Conservation (phyloP, 2,329 filamentous ascomycete species). For the Neonectria ditissima region DNA sequence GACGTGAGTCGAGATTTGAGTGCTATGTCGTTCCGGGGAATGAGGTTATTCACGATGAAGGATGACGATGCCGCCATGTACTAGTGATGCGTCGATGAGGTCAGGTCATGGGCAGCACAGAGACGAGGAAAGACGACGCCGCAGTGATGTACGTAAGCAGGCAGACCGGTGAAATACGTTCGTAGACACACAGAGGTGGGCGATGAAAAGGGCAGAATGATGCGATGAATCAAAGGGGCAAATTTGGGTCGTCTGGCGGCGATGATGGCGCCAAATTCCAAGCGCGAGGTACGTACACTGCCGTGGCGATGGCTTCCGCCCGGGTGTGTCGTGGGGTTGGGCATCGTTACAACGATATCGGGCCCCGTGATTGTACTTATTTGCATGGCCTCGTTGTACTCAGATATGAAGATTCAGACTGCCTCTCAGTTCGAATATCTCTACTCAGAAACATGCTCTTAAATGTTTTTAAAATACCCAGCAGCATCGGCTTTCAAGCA, state of each 20-base stretch:
- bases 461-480: not conserved
- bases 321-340: not conserved
- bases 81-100: not conserved
- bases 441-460: no score
- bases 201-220: constrained; percentile 2
- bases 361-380: constrained; percentile 17
- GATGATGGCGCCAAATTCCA: constrained; percentile 1
- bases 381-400: constrained; percentile 16
- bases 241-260: constrained; percentile 1
- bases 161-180: not conserved
- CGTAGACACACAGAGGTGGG: not conserved
- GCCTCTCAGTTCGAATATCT: not conserved
- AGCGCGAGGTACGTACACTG: constrained; percentile 6
- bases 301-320: constrained; percentile 5
- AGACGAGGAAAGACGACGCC: not conserved
- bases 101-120: not conserved
- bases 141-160: not conserved
- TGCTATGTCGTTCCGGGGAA: not conserved
- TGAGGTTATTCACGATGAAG: not conserved
- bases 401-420: not conserved
- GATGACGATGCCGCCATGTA: not conserved
- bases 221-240: constrained; percentile 17
- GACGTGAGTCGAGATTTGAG: not conserved
- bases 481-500: not conserved
- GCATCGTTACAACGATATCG: constrained; percentile 8